Percentiles rank a stretch among this genome's conserved stretches.
phyloP scores from a whole-genome alignment of 176 grass and related monocot species.

The Oryza punctata region DNA sequence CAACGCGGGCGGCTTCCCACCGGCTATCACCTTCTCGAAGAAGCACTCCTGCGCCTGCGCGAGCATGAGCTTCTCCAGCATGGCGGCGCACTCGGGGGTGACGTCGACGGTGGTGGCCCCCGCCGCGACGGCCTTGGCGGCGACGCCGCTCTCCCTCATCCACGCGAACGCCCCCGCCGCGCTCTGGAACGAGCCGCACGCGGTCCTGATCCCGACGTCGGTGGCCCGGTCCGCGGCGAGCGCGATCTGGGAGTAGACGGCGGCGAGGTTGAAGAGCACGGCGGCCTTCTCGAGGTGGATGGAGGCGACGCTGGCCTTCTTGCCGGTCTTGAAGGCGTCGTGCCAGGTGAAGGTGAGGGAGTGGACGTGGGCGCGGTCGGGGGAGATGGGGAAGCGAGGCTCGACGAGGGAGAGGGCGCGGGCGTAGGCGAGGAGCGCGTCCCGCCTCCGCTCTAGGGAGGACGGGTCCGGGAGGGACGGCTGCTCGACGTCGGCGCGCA shows the following conservation, averaged over 20 bases:
- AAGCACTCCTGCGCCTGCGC: slow-evolving; percentile 99
- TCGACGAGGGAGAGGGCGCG: slow-evolving; percentile 79
- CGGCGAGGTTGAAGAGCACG: slow-evolving; percentile 86
- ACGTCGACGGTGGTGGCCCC: slow-evolving; percentile 81
- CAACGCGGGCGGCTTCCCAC: slow-evolving; percentile 75
- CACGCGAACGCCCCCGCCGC: slow-evolving; percentile 76
- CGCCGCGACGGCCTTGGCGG: slow-evolving; percentile 69
- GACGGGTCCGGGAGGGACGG: slow-evolving; percentile 49
- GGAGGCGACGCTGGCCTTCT: slow-evolving; percentile 70
- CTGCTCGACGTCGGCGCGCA: slow-evolving; percentile 67
- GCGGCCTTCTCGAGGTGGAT: slow-evolving; percentile 84
- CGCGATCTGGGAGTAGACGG: slow-evolving; percentile 89
- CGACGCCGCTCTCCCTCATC: slow-evolving; percentile 74
- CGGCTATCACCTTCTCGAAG: slow-evolving; percentile 97
- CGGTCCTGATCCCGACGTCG: slow-evolving; percentile 77
- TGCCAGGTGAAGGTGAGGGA: slow-evolving; percentile 92
- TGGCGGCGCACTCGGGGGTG: slow-evolving; percentile 76
- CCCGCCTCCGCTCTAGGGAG: slow-evolving; percentile 79
- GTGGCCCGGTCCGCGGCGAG: slow-evolving; percentile 75
- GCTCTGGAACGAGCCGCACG: slow-evolving; percentile 81
- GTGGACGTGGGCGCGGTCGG: slow-evolving; percentile 74
- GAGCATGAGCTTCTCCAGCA: slow-evolving; percentile 98
- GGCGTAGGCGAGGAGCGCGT: slow-evolving; percentile 73
- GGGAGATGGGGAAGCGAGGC: slow-evolving; percentile 89
- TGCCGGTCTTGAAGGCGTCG: slow-evolving; percentile 80